Evolutionary conservation across 108 stramenopile genomes (phyloP).

Genomic region (Pseudonitzschia delicatissima): DNA sequence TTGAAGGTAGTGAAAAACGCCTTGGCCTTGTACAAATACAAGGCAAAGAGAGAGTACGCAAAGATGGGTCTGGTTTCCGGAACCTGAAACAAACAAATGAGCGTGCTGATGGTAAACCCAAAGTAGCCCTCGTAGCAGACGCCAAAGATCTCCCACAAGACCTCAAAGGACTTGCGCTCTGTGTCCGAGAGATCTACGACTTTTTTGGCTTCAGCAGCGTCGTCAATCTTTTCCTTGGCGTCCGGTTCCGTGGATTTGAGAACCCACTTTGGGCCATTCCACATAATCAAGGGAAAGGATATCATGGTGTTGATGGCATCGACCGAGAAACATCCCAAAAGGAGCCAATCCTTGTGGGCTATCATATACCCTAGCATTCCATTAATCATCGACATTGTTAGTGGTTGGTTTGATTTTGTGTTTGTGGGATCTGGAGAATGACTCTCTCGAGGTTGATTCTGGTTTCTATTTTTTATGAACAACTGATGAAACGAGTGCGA

Average conservation of each 20-base stretch:
- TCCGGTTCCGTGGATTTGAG: not conserved
- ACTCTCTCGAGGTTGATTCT: no score
- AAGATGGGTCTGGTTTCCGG: conserved; percentile 12
- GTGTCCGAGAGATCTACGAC: conserved; percentile 8
- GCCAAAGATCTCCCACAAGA: conserved; percentile 7
- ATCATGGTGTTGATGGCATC: conserved; percentile 13
- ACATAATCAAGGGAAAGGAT: not conserved
- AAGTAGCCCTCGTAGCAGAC: conserved; percentile 10
- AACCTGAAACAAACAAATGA: not conserved
- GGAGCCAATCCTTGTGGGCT: not conserved
- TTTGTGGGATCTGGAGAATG: not conserved
- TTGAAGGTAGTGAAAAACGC: not conserved
- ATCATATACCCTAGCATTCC: not conserved
- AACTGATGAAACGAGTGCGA: no score
- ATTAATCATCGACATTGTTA: not conserved
- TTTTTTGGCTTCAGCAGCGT: not conserved
- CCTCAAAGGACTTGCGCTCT: conserved; percentile 9
- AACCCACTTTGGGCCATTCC: conserved; percentile 10
- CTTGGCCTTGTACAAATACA: conserved; percentile 9
- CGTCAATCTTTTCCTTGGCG: not conserved
- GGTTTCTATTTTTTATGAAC: no score
- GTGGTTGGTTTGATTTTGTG: not conserved
- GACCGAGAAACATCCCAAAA: conserved; percentile 9
- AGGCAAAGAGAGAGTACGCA: conserved; percentile 3
- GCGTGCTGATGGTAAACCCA: conserved; percentile 9